phyloP scores from a whole-genome alignment of 2,329 filamentous ascomycete species.

The Aureobasidium musti region DNA sequence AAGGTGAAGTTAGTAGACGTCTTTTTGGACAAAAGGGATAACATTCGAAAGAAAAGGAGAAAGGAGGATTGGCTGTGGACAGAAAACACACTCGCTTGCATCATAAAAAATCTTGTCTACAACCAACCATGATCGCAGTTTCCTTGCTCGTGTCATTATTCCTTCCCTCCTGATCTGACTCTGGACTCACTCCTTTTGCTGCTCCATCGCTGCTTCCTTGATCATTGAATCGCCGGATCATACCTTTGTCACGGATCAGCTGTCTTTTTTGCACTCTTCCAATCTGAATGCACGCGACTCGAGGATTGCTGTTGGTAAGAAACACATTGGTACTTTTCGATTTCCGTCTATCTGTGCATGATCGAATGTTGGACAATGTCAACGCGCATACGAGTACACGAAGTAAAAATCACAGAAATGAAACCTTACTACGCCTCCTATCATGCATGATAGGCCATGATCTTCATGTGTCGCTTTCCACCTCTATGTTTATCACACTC shows the following conservation, averaged over 20 bases:
- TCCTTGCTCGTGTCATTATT: too few species aligned
- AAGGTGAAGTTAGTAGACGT: neutral
- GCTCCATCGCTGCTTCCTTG: neutral
- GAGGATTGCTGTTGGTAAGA: neutral
- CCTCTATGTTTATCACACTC: neutral
- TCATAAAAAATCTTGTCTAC: neutral
- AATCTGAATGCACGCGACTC: neutral
- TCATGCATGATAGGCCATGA: neutral
- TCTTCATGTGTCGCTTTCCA: neutral
- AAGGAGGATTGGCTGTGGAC: neutral
- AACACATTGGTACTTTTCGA: neutral
- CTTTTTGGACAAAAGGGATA: too few species aligned
- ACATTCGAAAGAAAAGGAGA: neutral
- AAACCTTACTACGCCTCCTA: neutral
- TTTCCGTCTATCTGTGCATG: neutral
- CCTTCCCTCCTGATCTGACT: too few species aligned
- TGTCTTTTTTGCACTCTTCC: too few species aligned
- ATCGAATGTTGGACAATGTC: neutral
- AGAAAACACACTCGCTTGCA: neutral
- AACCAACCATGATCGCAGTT: neutral
- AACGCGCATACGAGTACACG: slow-evolving; percentile 6
- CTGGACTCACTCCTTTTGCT: neutral
- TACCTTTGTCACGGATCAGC: neutral
- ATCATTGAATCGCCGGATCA: neutral
- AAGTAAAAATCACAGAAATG: neutral